These are phyloP conservation scores for Backusella australiensis DNA, from an alignment of 192 early-diverging fungal genomes.

Conservation along the genomic window DNA sequence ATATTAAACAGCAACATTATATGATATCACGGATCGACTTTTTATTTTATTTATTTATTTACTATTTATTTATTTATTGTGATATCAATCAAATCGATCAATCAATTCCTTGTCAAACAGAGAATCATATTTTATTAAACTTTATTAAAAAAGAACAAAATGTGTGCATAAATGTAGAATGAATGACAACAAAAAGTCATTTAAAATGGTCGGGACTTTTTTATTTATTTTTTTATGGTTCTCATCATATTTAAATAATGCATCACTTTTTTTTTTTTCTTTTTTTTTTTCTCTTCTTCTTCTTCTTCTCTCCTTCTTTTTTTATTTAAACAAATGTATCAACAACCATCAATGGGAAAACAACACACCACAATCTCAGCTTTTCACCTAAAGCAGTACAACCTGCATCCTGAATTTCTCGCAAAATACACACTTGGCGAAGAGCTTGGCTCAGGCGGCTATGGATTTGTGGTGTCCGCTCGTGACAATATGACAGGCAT, in stretches of 20 bases:
- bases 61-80: background rate
- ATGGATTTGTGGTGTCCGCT: conserved; percentile 71
- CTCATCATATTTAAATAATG: background rate
- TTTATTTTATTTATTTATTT: no score
- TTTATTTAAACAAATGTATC: conserved; percentile 5
- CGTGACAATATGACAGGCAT: conserved; percentile 45
- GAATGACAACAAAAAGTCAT: background rate
- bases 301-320: background rate
- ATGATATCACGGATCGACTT: no score
- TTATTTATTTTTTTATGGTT: background rate
- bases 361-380: background rate
- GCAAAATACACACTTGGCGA: conserved; percentile 42
- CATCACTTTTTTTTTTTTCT: background rate
- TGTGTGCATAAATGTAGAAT: background rate
- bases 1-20: no score
- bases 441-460: conserved; percentile 74
- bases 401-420: background rate
- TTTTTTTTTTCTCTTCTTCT: background rate
- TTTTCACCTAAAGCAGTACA: background rate
- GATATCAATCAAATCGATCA: background rate
- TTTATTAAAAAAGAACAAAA: background rate
- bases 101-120: no score
- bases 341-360: conserved; percentile 18
- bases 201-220: background rate
- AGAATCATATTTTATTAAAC: background rate